Evolutionary conservation across 345 rosid species (phyloP).

Genomic region (Hypericum perforatum): DNA sequence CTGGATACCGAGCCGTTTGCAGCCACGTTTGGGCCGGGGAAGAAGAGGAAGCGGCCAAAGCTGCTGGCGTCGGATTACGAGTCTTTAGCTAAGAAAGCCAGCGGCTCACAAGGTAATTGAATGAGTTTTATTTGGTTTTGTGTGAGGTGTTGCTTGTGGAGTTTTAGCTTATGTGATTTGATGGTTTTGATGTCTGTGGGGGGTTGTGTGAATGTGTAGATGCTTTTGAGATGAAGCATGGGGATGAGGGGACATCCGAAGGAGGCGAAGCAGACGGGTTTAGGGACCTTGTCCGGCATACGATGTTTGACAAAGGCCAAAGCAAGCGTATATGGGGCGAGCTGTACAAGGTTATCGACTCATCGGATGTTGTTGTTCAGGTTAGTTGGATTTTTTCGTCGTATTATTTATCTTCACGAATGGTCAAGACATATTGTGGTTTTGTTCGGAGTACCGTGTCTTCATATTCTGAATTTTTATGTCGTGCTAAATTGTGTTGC

Average conservation of each 20-base stretch:
- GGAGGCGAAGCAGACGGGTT: conserved; percentile 64
- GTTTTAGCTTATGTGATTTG: neutral
- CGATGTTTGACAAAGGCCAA: conserved; percentile 97
- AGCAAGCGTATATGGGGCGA: conserved; percentile 99
- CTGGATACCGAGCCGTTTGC: conserved; percentile 71
- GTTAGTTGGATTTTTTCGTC: conserved; percentile 23
- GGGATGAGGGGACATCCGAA: conserved; percentile 31
- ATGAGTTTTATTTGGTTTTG: neutral
- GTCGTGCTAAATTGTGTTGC: neutral
- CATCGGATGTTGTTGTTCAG: conserved; percentile 93
- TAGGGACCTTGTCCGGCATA: conserved; percentile 85
- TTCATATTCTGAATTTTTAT: no score
- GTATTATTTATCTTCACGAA: no score
- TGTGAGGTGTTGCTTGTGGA: neutral
- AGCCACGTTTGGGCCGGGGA: conserved; percentile 79
- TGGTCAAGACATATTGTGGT: no score
- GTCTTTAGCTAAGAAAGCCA: conserved; percentile 61
- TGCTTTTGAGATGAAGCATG: conserved; percentile 51
- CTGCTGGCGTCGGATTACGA: conserved; percentile 78
- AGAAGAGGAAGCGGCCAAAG: conserved; percentile 77
- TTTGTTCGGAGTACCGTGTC: no score
- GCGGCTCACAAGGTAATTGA: conserved; percentile 67
- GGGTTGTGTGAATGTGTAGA: conserved; percentile 28
- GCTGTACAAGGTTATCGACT: conserved; percentile 93
- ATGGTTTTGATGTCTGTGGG: neutral